These are phyloP conservation scores for Rhizophora apiculata DNA, from an alignment of 345 rosid genomes.

Conservation along the genomic window DNA sequence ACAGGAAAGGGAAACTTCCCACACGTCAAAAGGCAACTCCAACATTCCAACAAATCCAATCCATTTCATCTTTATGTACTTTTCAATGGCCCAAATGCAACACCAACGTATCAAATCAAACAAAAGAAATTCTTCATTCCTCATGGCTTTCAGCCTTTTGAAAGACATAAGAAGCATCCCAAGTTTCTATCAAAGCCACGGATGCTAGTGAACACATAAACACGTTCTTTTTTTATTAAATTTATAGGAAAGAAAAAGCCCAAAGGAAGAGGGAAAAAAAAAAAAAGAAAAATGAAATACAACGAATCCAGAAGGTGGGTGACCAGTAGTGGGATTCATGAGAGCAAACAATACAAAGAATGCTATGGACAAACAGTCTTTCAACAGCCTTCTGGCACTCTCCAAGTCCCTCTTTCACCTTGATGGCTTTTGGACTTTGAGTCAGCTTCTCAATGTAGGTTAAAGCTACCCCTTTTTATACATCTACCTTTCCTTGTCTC, in stretches of 20 bases:
- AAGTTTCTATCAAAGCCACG: conserved; percentile 38
- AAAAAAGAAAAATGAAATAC: conserved; percentile 9
- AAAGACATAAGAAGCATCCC: conserved; percentile 58
- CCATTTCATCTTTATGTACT: conserved; percentile 29
- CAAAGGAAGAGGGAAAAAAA: conserved; percentile 1
- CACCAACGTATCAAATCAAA: conserved; percentile 37
- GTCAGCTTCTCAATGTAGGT: conserved; percentile 31
- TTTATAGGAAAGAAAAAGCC: conserved; percentile 8
- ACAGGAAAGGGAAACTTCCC: conserved; percentile 23
- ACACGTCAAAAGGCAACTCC: conserved; percentile 30
- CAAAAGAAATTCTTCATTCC: conserved; percentile 41
- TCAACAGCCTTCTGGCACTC: conserved; percentile 23
- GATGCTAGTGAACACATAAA: conserved; percentile 16
- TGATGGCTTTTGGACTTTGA: conserved; percentile 28
- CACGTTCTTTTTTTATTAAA: conserved; percentile 17
- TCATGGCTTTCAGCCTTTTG: conserved; percentile 52
- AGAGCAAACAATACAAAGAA: conserved; percentile 33
- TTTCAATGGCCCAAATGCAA: conserved; percentile 38
- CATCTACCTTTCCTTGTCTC: conserved; percentile 23
- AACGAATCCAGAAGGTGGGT: conserved; percentile 6
- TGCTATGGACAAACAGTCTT: conserved; percentile 29
- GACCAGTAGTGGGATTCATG: conserved; percentile 19
- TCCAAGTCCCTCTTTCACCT: conserved; percentile 20
- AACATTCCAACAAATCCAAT: conserved; percentile 38
- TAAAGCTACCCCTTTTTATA: conserved; percentile 31